phyloP scores from a whole-genome alignment of 805 yeast species.

The Yamadazyma laniorum region DNA sequence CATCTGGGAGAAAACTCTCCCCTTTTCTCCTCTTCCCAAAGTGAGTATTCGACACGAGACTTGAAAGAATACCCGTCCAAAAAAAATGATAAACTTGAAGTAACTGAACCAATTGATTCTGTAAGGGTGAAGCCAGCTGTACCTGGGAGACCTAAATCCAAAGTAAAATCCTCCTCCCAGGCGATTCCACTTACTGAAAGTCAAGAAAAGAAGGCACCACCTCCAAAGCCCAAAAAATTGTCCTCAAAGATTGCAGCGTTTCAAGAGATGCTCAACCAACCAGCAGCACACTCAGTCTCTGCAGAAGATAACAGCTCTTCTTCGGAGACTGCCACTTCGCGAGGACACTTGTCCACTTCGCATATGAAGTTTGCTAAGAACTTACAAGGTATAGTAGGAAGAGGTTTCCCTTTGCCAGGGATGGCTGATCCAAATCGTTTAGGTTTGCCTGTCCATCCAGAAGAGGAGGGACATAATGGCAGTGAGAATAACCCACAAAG shows the following conservation, averaged over 20 bases:
- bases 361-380: conserved; percentile 54
- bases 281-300: not conserved
- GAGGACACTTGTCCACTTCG: conserved; percentile 30
- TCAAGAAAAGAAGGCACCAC: conserved; percentile 32
- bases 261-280: conserved; percentile 64
- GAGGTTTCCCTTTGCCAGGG: conserved; percentile 52
- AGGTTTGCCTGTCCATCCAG: conserved; percentile 12
- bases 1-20: too few species aligned
- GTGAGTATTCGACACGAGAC: not conserved
- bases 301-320: not conserved
- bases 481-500: not conserved
- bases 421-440: conserved; percentile 45
- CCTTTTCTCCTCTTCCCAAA: not conserved
- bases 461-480: not conserved
- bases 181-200: too few species aligned
- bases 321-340: not conserved
- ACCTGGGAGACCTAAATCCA: conserved; percentile 8
- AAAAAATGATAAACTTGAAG: not conserved
- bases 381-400: conserved; percentile 56
- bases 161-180: not conserved
- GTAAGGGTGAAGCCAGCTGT: conserved; percentile 5
- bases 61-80: not conserved
- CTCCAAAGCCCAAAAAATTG: conserved; percentile 73
- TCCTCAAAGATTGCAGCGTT: conserved; percentile 79
- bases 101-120: not conserved